Evolutionary conservation across 1,139 yeast genomes (phyloP), one percentile per base, ranked within the genome.

Genomic region (Kodamaea anthophila): DNA sequence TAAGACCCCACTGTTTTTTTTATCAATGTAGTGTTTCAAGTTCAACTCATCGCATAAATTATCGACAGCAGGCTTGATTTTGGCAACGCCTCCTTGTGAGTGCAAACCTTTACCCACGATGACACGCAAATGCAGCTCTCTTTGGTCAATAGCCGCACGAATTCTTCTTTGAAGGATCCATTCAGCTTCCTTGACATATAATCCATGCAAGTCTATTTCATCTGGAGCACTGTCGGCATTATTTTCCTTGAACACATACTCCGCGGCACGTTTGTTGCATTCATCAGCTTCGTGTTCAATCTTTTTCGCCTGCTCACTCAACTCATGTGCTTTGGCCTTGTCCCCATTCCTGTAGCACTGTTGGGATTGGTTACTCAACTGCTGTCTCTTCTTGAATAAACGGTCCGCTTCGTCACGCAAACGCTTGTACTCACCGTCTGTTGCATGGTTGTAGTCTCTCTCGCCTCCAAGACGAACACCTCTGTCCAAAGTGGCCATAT

Each of bases 91-190:
- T 42, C 77, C 65, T 29, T 70, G 66, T 0, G 96, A 84, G 52
- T 91, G 97, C 30, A 77, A 51, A 9, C 97, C 98, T 55, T 88
- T 88, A n/a, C 97, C 97, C 8, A 87, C 96, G 50, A 91, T 88
- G 12, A 85, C 85, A 36, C 69, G 60, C 33, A 76, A 52, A 30
- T 63, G 65, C 21, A 53, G 46, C 48, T 86, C 94, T 37, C 73
- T 64, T 26, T 84, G 70, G 26, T 64, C 58, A 12, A 74, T 65
- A 33, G 78, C 84, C 18, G 77, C 77, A n/a, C 71, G 67, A 31
- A 91, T 72, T 35, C 97, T 69, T 37, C 72, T 74, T 44, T 80
- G 84, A 42, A 88, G 64, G 31, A 82, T 74, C 51, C 74, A 80
- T 39, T 77, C 75, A 4, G 96, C 96, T 58, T 91, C 97, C 53